Conservation (phyloP, 108 stramenopile species). For the Cyclotella sp. region DNA sequence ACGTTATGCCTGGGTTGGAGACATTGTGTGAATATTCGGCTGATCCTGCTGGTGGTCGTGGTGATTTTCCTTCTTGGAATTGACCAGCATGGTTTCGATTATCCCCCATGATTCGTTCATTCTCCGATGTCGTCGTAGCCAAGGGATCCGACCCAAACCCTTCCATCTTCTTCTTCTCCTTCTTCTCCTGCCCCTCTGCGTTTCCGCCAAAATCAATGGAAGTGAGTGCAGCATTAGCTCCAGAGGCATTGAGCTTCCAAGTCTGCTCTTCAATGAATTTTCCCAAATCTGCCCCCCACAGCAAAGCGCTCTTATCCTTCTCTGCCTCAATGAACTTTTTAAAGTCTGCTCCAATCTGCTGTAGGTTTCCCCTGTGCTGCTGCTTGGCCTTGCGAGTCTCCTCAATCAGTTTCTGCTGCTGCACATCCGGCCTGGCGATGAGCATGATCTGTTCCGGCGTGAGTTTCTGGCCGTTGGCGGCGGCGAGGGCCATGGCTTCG, state of each 20-base stretch:
- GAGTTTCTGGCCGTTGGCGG: constrained; percentile 68
- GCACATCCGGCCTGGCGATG: constrained; percentile 49
- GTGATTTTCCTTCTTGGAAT: no score
- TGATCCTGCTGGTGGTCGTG: no score
- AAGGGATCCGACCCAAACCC: constrained; percentile 42
- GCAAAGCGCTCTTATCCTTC: constrained; percentile 42
- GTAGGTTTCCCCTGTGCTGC: constrained; percentile 5
- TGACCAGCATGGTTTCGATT: no score
- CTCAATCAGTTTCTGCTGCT: constrained; percentile 52
- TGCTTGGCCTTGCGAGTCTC: constrained; percentile 33
- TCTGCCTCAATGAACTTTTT: constrained; percentile 46
- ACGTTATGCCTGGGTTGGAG: not conserved
- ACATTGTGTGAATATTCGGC: no score
- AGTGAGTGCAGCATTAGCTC: not conserved
- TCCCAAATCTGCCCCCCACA: constrained; percentile 48
- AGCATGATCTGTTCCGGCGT: constrained; percentile 65
- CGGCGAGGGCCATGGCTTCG: constrained; percentile 74
- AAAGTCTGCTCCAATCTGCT: constrained; percentile 39
- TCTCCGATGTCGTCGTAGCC: not conserved
- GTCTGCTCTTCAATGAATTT: constrained; percentile 50
- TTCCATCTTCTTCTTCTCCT: constrained; percentile 42
- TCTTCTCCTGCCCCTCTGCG: constrained; percentile 4
- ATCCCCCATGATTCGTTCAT: not conserved
- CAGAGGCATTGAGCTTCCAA: not conserved
- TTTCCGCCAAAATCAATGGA: not conserved